Conservation (phyloP, 2,329 filamentous ascomycete species). For the Phaeoacremonium minimum region DNA sequence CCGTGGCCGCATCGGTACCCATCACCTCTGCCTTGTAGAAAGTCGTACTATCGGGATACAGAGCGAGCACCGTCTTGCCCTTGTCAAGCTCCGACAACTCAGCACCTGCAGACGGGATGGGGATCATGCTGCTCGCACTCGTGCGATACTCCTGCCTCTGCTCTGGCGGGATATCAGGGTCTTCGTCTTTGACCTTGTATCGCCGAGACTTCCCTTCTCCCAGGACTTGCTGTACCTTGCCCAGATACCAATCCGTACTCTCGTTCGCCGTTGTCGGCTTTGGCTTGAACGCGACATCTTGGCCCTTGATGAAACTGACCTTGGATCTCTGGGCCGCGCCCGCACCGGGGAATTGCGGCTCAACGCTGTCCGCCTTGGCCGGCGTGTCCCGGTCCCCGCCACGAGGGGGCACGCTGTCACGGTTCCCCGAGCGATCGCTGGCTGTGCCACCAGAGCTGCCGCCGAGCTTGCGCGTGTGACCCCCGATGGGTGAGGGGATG, state of each 20-base stretch:
- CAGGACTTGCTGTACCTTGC: conserved; percentile 69
- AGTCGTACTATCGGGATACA: conserved; percentile 80
- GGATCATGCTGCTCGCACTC: conserved; percentile 71
- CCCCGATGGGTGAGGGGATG: conserved; percentile 31
- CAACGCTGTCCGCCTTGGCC: conserved; percentile 51
- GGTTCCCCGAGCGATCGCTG: conserved; percentile 24
- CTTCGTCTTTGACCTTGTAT: conserved; percentile 77
- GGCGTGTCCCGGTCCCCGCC: conserved; percentile 46
- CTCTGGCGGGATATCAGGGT: conserved; percentile 62
- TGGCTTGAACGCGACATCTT: conserved; percentile 63
- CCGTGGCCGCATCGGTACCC: conserved; percentile 50
- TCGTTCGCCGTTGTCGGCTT: conserved; percentile 43
- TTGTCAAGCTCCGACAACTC: conserved; percentile 57
- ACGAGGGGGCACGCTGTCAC: conserved; percentile 27
- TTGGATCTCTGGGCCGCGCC: conserved; percentile 39
- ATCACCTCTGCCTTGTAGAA: conserved; percentile 84
- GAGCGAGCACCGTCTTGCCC: conserved; percentile 69
- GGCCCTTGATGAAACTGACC: conserved; percentile 55
- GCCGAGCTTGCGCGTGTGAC: conserved; percentile 28
- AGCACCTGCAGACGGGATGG: conserved; percentile 58
- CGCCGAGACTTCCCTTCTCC: conserved; percentile 74
- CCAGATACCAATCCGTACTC: conserved; percentile 67
- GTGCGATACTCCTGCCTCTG: conserved; percentile 65
- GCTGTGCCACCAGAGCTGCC: conserved; percentile 19
- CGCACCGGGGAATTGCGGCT: conserved; percentile 35